phyloP scores from a whole-genome alignment of 768 basidiomycete genomes.

The Tremella fuciformis region DNA sequence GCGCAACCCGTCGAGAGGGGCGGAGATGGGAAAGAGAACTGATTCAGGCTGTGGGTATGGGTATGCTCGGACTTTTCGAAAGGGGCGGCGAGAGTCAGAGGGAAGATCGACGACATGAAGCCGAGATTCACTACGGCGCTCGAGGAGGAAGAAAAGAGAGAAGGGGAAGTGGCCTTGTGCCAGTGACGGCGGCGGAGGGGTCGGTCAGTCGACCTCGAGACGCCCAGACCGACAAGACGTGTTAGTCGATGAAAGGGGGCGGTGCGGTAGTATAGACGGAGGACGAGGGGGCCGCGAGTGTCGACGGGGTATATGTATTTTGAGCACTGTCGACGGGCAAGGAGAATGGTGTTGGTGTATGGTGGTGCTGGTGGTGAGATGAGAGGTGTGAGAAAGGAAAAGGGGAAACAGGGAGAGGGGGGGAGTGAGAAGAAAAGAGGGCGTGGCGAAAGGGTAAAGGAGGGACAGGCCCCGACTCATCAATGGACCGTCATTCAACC shows the following conservation, averaged over 20 bases:
- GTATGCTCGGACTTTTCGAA: slow-evolving; percentile 3
- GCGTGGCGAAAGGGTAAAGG: not conserved
- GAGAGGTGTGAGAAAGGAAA: not conserved
- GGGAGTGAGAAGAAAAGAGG: not conserved
- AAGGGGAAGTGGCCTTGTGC: not conserved
- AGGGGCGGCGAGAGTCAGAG: slow-evolving; percentile 8
- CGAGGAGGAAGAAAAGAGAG: not conserved
- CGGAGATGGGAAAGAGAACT: slow-evolving; percentile 17
- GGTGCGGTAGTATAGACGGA: not conserved
- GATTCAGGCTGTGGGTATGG: not conserved
- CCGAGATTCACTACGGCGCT: not conserved
- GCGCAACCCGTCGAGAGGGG: slow-evolving; percentile 9
- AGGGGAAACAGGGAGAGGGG: not conserved
- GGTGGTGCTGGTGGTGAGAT: not conserved
- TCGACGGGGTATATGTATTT: too few species aligned
- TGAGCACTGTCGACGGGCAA: slow-evolving; percentile 1
- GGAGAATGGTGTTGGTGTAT: not conserved
- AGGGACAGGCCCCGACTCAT: too few species aligned
- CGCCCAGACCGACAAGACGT: not conserved
- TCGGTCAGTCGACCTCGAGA: not conserved
- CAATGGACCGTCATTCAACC: too few species aligned
- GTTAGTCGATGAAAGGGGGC: slow-evolving; percentile 4
- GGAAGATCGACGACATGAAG: slow-evolving; percentile 5
- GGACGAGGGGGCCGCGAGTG: too few species aligned
- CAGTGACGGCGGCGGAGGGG: too few species aligned